Evolutionary conservation across 495 filamentous ascomycete species (phyloP), one percentile per base, ranked within the genome.

Genomic region (Pseudevernia furfuracea): DNA sequence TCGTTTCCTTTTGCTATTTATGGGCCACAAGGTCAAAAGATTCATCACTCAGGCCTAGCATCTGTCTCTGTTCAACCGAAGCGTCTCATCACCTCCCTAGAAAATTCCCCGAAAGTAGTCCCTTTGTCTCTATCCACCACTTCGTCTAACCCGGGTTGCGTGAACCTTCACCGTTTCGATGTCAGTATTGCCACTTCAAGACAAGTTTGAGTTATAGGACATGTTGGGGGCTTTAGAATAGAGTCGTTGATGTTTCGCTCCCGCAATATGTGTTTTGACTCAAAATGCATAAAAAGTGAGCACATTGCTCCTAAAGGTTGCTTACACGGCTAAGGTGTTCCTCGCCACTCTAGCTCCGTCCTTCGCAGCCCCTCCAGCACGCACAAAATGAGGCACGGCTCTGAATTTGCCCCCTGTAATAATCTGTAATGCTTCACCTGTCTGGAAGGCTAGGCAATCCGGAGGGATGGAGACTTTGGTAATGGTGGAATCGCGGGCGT

Each of bases 381-480:
- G 84, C 25, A 98, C 94, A 75, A 96, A 97, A 80, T 98, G 94
- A 71, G 94, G 94, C 61, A 98, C 94, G 2, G 94, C 95, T 72
- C 87, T 88, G 76, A 98, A 96, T 71, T 83, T 86, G 8, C 95
- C 95, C 41, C 79, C 74, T 4, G 94, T 97, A 71, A 98, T 96
- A 19, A 89, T 75, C 77, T 97, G 86, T 60, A 98, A 75, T 2
- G 94, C 87, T 73, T 97, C 91, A 0, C 94, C 94, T 0, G 94
- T 98, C 80, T 98, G 94, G 70, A 98, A 98, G 1, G 90, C 94
- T 41, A 98, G 85, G 74, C 90, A 93, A 69, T 96, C 90, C 38
- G 83, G 79, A 1, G 94, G 94, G 61, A 98, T 97, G 67, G 85
- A 86, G 67, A 97, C 90, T 73, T 96, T 92, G 30, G 89, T 87